Base-by-base conservation (phyloP, 1,284 basidiomycete genomes). In the Melampsora occidentalis region DNA sequence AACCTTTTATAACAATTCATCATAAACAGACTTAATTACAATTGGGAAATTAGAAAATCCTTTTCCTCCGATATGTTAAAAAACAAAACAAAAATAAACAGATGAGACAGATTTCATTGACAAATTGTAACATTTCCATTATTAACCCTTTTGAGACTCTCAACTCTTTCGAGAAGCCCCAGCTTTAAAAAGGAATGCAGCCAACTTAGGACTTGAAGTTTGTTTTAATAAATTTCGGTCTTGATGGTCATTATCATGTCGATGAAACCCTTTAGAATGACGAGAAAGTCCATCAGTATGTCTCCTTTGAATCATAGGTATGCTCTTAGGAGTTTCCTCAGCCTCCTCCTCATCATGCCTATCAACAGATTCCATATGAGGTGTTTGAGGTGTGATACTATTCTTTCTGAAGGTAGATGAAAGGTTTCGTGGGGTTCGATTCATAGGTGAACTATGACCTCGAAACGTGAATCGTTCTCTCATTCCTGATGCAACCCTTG, bases 401-500 rank as follows among this genome's bases (percentile, higher is more conserved):
- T 14, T 59, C 28, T n/a, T 59, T 59, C 53, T 6, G n/a, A 22
- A n/a, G 7, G n/a, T 59, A n/a, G 28, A n/a, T n/a, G 53, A 22
- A 59, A 28, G n/a, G 28, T n/a, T 59, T 7, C 28, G n/a, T 7
- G 53, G 22, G 10, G n/a, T 59, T n/a, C 22, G 28, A 22, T 28
- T 59, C n/a, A 28, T 59, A 22, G 53, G 28, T 59, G 53, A 28
- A n/a, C 53, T 59, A 65, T 66, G 39, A 42, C 39, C 39, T 9
- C 39, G 39, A 42, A 42, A 73, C 48, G 64, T 73, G 18, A 73
- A 73, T 28, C 64, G 49, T 35, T 59, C 59, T 7, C 71, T 62
- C 33, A 73, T 73, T 35, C 71, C 71, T 1, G 71, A 59, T 16
- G 71, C 71, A 39, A 73, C 42, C 12, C 71, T 48, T n/a, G 71